Conservation (phyloP, 2,329 filamentous ascomycete species). For the Fusarium compactum region DNA sequence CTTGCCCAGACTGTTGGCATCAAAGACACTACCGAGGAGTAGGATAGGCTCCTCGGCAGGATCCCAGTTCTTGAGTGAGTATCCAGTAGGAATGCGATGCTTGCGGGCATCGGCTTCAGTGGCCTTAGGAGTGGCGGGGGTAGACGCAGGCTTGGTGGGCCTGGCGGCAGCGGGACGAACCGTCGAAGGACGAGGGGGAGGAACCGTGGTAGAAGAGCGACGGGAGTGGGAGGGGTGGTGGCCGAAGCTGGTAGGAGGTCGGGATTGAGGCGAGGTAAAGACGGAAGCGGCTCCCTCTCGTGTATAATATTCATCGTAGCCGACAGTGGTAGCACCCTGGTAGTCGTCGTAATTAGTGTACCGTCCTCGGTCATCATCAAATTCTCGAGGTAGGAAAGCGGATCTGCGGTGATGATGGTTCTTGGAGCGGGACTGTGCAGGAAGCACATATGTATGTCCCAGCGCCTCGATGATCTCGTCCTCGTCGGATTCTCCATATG, state of each 20-base stretch:
- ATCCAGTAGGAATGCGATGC: constrained; percentile 86
- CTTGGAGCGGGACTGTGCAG: constrained; percentile 60
- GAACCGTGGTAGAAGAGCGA: constrained; percentile 62
- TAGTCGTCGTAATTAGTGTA: constrained; percentile 70
- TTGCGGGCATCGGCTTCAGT: constrained; percentile 70
- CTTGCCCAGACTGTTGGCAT: constrained; percentile 96
- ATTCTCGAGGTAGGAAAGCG: constrained; percentile 54
- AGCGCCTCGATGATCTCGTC: constrained; percentile 69
- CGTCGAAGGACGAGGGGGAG: constrained; percentile 66
- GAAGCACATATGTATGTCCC: constrained; percentile 66
- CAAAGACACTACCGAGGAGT: constrained; percentile 93
- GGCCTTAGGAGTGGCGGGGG: constrained; percentile 59
- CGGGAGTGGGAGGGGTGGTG: constrained; percentile 62
- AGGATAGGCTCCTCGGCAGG: constrained; percentile 93
- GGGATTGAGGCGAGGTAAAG: constrained; percentile 59
- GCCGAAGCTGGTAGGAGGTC: constrained; percentile 55
- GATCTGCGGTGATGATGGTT: constrained; percentile 49
- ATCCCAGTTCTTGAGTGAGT: constrained; percentile 98
- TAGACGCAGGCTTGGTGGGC: constrained; percentile 44
- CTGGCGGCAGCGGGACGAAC: constrained; percentile 57
- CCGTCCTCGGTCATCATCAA: constrained; percentile 65
- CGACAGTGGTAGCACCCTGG: constrained; percentile 56
- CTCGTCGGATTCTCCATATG: constrained; percentile 73
- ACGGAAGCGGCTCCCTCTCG: constrained; percentile 48
- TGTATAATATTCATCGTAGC: constrained; percentile 54